phyloP scores from a whole-genome alignment of 2,329 filamentous ascomycete species.

The Trichoderma atroviride region DNA sequence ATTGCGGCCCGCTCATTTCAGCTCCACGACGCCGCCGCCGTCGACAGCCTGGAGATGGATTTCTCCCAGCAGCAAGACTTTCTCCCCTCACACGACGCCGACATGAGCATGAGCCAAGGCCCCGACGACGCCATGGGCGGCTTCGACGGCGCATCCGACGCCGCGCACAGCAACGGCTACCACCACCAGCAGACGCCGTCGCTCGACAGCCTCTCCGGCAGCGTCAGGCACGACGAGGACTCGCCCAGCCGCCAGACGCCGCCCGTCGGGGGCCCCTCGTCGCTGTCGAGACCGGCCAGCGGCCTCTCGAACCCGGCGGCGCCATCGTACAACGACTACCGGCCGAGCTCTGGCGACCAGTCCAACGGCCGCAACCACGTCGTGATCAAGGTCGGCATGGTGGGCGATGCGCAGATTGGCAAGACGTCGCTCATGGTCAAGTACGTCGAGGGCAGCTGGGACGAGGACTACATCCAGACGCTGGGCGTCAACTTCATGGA shows the following conservation, averaged over 20 bases:
- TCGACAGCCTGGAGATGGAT: slow-evolving; percentile 54
- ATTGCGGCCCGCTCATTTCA: slow-evolving; percentile 32
- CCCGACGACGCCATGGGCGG: slow-evolving; percentile 54
- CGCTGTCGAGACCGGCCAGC: slow-evolving; percentile 59
- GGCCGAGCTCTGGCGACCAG: slow-evolving; percentile 43
- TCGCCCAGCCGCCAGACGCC: slow-evolving; percentile 50
- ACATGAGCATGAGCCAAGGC: neutral
- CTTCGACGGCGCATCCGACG: slow-evolving; percentile 52
- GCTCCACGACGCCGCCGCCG: slow-evolving; percentile 43
- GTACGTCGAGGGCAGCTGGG: slow-evolving; percentile 98
- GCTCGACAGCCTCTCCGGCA: slow-evolving; percentile 49
- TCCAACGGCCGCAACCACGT: slow-evolving; percentile 68
- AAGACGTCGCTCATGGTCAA: slow-evolving; percentile 99
- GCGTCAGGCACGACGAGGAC: slow-evolving; percentile 49
- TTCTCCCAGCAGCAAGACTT: slow-evolving; percentile 25
- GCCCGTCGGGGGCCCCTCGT: slow-evolving; percentile 47
- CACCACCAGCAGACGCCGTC: slow-evolving; percentile 53
- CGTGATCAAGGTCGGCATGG: slow-evolving; percentile 99
- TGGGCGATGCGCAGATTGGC: slow-evolving; percentile 97
- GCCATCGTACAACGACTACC: slow-evolving; percentile 49
- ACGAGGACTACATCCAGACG: slow-evolving; percentile 99
- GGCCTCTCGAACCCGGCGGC: slow-evolving; percentile 52
- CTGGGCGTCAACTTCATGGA: slow-evolving; percentile 99
- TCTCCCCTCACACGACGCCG: slow-evolving; percentile 9
- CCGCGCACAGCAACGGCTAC: slow-evolving; percentile 40